Base-by-base conservation (phyloP, 495 filamentous ascomycete genomes). In the Bathelium albidoporum region DNA sequence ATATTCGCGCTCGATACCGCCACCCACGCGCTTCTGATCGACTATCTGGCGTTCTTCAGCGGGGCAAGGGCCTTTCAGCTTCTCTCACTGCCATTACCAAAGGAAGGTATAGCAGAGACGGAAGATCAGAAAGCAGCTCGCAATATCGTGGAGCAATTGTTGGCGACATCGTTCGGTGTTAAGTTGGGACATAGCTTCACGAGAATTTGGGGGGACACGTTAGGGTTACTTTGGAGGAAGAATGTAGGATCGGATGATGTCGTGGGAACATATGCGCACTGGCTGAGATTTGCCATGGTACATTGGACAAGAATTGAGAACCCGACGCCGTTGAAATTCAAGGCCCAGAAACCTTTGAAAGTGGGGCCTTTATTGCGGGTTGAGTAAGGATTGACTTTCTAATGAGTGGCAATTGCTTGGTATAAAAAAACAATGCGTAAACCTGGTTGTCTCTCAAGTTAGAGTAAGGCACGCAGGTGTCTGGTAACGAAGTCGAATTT, bases 131-230 rank as follows among this genome's bases (percentile, higher is more conserved):
- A 68, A 59, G 67, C 71, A 59, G 78, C 79, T 1, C 66, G 80
- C 36, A 75, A 79, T 68, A 77, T 82, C 59, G 79, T 85, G 0
- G 79, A 81, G 64, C 73, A 65, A 24, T 80, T 78, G 60, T 65
- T 83, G 60, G 66, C 61, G 49, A 74, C 66, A 62, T 80, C 79
- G 61, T 82, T 79, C 68, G 76, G 73, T 16, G 78, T 82, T 63
- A 83, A 83, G 72, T 66, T 85, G 16, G 80, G 78, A 0, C 81
- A 83, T 69, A 81, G 81, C 0, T 62, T 81, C 32, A 82, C 81
- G 39, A 71, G 73, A 20, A 75, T 82, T 0, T 69, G 73, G 14
- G 73, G 73, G 26, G 69, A 73, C 4, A 81, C 79, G 2, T 62
- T 81, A 14, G 77, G 79, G 18, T 75, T 75, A 41, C 64, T 80